Conservation (phyloP, 148 eudicot species). For the Rhododendron henanense region DNA sequence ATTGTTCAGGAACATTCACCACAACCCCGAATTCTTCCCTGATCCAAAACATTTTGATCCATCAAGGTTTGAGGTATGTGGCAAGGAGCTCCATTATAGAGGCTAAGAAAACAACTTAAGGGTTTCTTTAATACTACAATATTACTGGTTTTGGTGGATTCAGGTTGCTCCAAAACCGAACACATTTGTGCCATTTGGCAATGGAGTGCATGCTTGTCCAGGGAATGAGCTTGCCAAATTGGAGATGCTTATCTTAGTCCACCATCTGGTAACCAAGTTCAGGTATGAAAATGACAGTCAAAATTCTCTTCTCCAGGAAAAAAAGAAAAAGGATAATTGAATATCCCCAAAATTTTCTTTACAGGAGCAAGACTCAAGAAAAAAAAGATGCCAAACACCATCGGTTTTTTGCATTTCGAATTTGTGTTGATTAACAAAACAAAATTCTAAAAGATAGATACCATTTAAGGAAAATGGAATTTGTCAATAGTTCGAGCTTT, state of each 20-base stretch:
- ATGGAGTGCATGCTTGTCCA: constrained; percentile 86
- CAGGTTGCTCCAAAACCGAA: constrained; percentile 70
- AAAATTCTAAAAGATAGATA: neutral
- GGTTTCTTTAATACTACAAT: neutral
- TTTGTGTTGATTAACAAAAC: neutral
- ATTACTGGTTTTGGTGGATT: constrained; percentile 14
- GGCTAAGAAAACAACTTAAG: neutral
- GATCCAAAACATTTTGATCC: constrained; percentile 69
- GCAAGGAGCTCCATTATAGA: neutral
- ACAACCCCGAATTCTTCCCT: constrained; percentile 61
- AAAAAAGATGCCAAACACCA: neutral
- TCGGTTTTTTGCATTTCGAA: neutral
- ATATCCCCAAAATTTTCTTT: neutral
- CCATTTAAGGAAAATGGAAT: neutral
- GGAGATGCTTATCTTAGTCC: constrained; percentile 67
- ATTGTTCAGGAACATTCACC: constrained; percentile 86
- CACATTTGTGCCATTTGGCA: constrained; percentile 90
- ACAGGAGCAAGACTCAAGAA: neutral
- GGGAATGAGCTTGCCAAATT: constrained; percentile 89
- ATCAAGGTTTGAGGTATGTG: constrained; percentile 75
- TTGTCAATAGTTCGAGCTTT: neutral
- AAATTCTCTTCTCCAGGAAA: neutral
- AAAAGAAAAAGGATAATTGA: neutral
- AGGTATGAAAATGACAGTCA: constrained; percentile 42
- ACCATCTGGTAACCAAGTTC: constrained; percentile 69